Percentiles rank a stretch among this genome's conserved stretches.
Conservation (phyloP, 169 alveolate species). For the Eimeria necatrix region DNA sequence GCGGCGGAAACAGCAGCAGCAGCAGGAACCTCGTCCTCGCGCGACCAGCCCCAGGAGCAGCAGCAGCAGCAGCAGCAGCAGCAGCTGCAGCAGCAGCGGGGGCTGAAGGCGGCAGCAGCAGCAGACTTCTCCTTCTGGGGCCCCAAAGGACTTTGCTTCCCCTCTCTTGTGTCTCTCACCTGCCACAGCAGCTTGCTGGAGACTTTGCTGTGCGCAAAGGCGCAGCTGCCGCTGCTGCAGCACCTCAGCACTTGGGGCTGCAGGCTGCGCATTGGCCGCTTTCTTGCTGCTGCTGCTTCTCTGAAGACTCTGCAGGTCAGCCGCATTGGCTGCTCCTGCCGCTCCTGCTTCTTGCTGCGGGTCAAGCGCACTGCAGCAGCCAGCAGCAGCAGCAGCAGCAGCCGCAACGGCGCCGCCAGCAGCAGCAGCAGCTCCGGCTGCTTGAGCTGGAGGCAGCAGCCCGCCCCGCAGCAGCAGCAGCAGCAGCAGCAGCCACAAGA, state of each 20-base stretch:
- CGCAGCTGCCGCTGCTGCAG: not conserved
- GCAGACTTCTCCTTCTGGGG: not conserved
- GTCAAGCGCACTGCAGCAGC: not conserved
- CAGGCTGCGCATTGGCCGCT: not conserved
- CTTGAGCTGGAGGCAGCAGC: not conserved
- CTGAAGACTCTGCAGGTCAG: not conserved
- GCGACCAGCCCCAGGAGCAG: not conserved
- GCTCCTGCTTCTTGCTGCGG: not conserved
- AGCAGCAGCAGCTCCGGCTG: too few species aligned
- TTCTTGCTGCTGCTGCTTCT: not conserved
- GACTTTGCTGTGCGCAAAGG: not conserved
- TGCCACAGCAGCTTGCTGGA: not conserved
- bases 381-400: not conserved
- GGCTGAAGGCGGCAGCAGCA: too few species aligned
- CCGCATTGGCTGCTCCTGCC: slow-evolving; percentile 8
- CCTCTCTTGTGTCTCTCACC: not conserved
- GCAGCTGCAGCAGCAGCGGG: not conserved
- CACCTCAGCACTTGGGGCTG: not conserved
- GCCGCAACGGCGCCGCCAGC: not conserved
- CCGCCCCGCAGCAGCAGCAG: not conserved
- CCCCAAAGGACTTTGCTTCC: not conserved
- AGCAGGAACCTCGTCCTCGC: not conserved
- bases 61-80: not conserved
- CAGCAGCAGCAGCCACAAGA: not conserved
- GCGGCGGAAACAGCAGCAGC: not conserved